phyloP scores from a whole-genome alignment of 768 basidiomycete genomes.

The Ramaria rubella region DNA sequence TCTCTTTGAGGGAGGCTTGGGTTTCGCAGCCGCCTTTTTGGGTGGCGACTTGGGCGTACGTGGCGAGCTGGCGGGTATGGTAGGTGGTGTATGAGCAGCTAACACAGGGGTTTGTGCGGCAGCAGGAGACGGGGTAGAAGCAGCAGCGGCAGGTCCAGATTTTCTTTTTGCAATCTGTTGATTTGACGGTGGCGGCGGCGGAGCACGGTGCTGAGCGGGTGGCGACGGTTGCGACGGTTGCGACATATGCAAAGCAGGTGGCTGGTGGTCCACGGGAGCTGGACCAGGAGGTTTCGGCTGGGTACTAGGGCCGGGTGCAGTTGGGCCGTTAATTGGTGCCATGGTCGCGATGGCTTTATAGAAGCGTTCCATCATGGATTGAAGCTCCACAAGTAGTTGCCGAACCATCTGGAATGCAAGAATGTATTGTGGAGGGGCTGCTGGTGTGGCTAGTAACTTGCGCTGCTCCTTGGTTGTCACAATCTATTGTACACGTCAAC shows the following conservation, averaged over 20 bases:
- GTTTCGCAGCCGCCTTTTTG: slow-evolving; percentile 29
- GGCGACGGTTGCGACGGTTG: background rate
- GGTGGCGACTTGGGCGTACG: slow-evolving; percentile 69
- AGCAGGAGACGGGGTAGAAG: slow-evolving; percentile 31
- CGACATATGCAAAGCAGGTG: background rate
- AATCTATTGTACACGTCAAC: slow-evolving; percentile 20
- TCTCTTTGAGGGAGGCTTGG: slow-evolving; percentile 1
- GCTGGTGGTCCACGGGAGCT: background rate
- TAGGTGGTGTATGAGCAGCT: slow-evolving; percentile 10
- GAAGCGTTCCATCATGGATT: background rate
- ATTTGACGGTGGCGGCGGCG: background rate
- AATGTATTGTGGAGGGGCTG: slow-evolving; percentile 20
- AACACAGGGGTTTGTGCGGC: slow-evolving; percentile 25
- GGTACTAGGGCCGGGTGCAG: slow-evolving; percentile 18
- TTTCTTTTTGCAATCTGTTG: slow-evolving; percentile 5
- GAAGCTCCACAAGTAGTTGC: slow-evolving; percentile 4
- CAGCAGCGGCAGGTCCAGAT: slow-evolving; percentile 35
- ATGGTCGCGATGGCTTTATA: slow-evolving; percentile 23
- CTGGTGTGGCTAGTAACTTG: slow-evolving; percentile 23
- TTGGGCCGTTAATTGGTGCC: background rate
- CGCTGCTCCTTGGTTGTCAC: slow-evolving; percentile 33
- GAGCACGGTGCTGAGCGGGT: background rate
- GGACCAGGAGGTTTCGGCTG: slow-evolving; percentile 13
- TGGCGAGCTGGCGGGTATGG: slow-evolving; percentile 37
- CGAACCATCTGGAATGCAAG: slow-evolving; percentile 30